Percentiles rank a stretch among this genome's conserved stretches.
Evolutionary conservation across 805 yeast genomes (phyloP).

Genomic region (Lachancea fermentati): DNA sequence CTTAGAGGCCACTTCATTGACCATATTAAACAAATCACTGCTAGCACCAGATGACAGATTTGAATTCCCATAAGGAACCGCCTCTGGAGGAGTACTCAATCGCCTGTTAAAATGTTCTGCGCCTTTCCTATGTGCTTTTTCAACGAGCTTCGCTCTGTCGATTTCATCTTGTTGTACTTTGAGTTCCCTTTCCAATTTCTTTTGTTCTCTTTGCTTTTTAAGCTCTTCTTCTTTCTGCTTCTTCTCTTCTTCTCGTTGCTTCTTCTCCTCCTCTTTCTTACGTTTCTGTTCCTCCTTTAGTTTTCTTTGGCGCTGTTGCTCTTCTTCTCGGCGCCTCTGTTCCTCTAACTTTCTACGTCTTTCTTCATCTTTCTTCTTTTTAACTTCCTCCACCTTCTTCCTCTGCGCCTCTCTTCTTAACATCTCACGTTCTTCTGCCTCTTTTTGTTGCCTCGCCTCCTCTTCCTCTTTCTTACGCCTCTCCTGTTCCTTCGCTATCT

Average conservation of each 20-base stretch:
- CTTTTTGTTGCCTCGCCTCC: conserved; percentile 41
- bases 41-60: conserved; percentile 11
- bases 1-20: conserved; percentile 26
- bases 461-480: conserved; percentile 50
- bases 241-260: conserved; percentile 27
- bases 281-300: conserved; percentile 37
- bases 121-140: conserved; percentile 20
- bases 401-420: conserved; percentile 36
- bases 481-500: conserved; percentile 59
- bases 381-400: conserved; percentile 38
- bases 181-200: conserved; percentile 33
- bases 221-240: conserved; percentile 26
- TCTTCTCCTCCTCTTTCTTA: conserved; percentile 36
- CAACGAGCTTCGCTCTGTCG: conserved; percentile 20
- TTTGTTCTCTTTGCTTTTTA: conserved; percentile 24
- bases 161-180: conserved; percentile 7
- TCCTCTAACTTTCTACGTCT: conserved; percentile 37
- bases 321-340: conserved; percentile 38
- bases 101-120: conserved; percentile 18
- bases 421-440: conserved; percentile 39
- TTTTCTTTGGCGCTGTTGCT: conserved; percentile 35
- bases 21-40: conserved; percentile 25
- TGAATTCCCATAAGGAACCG: conserved; percentile 14
- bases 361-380: conserved; percentile 36
- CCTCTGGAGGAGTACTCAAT: conserved; percentile 12